These are phyloP conservation scores for Paralagenidium karlingii DNA, from an alignment of 352 stramenopile genomes.

Conservation along the genomic window DNA sequence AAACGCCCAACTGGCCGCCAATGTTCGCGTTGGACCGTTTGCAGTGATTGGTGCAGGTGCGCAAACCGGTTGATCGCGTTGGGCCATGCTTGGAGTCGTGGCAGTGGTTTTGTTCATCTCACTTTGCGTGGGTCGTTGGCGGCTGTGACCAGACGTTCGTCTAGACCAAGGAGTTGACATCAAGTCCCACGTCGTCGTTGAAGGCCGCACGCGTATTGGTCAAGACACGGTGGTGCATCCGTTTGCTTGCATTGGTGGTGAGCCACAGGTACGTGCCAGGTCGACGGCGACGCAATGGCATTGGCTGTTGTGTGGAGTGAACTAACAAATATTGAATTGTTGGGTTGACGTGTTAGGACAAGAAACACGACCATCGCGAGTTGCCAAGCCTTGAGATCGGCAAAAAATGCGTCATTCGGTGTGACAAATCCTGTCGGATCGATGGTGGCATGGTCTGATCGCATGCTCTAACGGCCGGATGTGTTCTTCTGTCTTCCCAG, in stretches of 20 bases:
- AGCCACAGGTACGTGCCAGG: too few relatives aligned
- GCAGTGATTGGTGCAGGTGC: constrained; percentile 51
- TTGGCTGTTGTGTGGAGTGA: neutral
- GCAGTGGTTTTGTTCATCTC: neutral
- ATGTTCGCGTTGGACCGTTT: constrained; percentile 60
- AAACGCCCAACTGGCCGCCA: constrained; percentile 29
- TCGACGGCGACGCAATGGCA: neutral
- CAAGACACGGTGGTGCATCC: constrained; percentile 41
- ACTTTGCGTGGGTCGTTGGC: constrained; percentile 1
- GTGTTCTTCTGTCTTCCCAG: too few relatives aligned
- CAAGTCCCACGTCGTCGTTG: constrained; percentile 62
- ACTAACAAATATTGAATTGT: neutral
- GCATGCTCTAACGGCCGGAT: too few relatives aligned
- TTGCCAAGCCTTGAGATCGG: constrained; percentile 26
- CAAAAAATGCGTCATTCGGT: constrained; percentile 62
- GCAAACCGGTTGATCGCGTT: neutral
- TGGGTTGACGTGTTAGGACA: too few relatives aligned
- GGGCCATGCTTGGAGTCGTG: too few relatives aligned
- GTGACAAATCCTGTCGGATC: too few relatives aligned
- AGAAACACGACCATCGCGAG: constrained; percentile 33
- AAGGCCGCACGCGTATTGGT: constrained; percentile 47
- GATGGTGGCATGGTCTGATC: too few relatives aligned
- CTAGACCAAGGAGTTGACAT: constrained; percentile 49
- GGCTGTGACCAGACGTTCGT: constrained; percentile 46
- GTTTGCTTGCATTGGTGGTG: constrained; percentile 61